Evolutionary conservation across 2,329 filamentous ascomycete species (phyloP).

Genomic region (Pezicula neosporulosa): DNA sequence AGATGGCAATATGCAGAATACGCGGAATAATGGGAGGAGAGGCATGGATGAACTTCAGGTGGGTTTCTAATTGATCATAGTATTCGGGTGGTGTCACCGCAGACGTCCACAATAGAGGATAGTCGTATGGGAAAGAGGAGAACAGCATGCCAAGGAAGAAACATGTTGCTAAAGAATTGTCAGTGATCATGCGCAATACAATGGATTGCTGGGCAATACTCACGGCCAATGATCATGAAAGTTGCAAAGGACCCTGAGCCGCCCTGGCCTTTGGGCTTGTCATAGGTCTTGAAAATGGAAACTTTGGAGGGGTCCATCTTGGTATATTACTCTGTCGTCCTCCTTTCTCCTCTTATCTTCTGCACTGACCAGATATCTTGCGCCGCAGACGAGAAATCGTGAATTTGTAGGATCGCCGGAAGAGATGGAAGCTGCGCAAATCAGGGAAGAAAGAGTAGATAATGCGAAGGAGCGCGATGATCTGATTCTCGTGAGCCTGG

Average conservation of each 20-base stretch:
- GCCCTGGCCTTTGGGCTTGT: slow-evolving; percentile 26
- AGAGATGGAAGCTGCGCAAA: no score
- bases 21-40: slow-evolving; percentile 89
- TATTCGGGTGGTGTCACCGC: slow-evolving; percentile 62
- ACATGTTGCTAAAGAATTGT: slow-evolving; percentile 62
- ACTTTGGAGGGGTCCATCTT: slow-evolving; percentile 27
- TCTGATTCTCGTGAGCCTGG: no score
- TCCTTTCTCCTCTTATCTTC: no score
- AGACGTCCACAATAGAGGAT: slow-evolving; percentile 78
- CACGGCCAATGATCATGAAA: slow-evolving; percentile 94
- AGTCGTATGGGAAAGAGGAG: slow-evolving; percentile 94
- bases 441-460: no score
- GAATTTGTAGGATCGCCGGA: no score
- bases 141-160: slow-evolving; percentile 99
- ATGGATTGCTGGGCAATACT: slow-evolving; percentile 30
- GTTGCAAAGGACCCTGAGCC: slow-evolving; percentile 79
- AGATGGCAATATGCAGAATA: slow-evolving; percentile 90
- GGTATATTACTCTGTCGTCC: neutral
- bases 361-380: no score
- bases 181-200: slow-evolving; percentile 9
- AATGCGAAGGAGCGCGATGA: no score
- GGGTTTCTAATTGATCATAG: slow-evolving; percentile 81
- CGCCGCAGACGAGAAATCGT: no score
- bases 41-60: slow-evolving; percentile 87
- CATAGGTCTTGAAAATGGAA: slow-evolving; percentile 29